These are phyloP conservation scores for Stephania yunnanensis DNA, from an alignment of 164 flowering plant species.

Conservation along the genomic window DNA sequence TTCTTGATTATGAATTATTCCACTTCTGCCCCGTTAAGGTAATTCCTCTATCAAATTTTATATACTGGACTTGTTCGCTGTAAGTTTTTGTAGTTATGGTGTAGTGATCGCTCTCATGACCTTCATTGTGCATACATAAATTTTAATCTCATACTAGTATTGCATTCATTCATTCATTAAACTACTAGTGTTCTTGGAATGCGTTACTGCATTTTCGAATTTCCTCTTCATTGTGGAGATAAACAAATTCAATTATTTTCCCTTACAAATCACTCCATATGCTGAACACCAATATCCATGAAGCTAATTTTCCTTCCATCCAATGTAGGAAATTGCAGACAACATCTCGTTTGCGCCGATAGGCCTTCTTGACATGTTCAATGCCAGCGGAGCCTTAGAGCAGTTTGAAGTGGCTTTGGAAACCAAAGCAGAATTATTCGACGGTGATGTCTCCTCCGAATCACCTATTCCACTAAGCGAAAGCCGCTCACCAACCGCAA, in stretches of 20 bases:
- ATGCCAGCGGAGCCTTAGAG: constrained; percentile 73
- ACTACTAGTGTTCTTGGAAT: neutral
- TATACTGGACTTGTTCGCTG: neutral
- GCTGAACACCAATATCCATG: neutral
- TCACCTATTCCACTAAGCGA: constrained; percentile 24
- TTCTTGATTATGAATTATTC: constrained; percentile 73
- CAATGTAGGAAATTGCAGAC: constrained; percentile 52
- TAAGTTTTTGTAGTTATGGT: neutral
- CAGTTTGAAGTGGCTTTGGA: constrained; percentile 32
- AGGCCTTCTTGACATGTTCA: constrained; percentile 91
- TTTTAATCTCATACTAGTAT: too few relatives aligned
- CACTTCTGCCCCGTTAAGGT: constrained; percentile 86
- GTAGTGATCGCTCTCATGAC: too few relatives aligned
- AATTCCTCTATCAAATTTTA: constrained; percentile 7
- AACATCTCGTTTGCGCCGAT: constrained; percentile 74
- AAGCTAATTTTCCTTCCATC: neutral
- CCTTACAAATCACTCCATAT: neutral
- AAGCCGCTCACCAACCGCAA: constrained; percentile 43
- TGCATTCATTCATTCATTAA: neutral
- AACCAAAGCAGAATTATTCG: constrained; percentile 32
- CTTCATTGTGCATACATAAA: too few relatives aligned
- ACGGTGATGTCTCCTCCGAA: constrained; percentile 42
- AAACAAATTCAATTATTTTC: neutral
- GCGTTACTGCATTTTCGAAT: too few relatives aligned
- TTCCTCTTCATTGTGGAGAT: neutral